Evolutionary conservation across 768 basidiomycete genomes (phyloP), one percentile per base, ranked within the genome.

Genomic region (Amanita phalloides): DNA sequence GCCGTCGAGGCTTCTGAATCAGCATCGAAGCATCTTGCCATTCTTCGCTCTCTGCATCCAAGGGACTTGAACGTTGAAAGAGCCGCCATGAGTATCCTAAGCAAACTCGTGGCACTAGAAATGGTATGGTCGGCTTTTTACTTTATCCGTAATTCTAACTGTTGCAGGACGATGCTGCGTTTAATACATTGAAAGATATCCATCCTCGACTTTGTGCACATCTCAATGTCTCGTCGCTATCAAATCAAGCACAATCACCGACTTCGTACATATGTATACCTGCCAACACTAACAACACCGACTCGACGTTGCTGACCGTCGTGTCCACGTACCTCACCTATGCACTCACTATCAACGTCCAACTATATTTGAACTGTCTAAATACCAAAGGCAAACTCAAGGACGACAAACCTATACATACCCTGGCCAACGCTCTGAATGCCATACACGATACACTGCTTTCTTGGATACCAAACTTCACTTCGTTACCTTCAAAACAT

Each of bases 1-100:
- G 68, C 68, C n/a, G 70, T 61, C 35, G 58, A 65, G 21, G 60
- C 71, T 13, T 66, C 70, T 6, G 62, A 67, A 7, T 57, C 71
- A 14, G 77, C 77, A 0, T 61, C 68, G 13, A 70, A 68, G 47
- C 71, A 77, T 48, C 61, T 90, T 6, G 53, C 53, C 1, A 56
- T 63, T 2, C 66, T 90, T 39, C 68, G 87, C 46, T 60, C 59
- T 30, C 48, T 76, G 17, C 66, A 64, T 42, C 67, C 74, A 0
- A 69, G 67, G 2, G 75, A 77, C 56, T 13, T 86, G 7, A 82
- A 90, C 56, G 73, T 89, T 4, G 90, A 91, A 65, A 73, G 82
- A 35, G 86, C 85, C 2, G 88, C 84, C 1, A 73, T 74, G 46
- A 82, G 81, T 53, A 66, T 90, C 4, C 60, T 81, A 5, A 83